phyloP scores from a whole-genome alignment of 164 flowering plant genomes.

The Vitis rupestris region DNA sequence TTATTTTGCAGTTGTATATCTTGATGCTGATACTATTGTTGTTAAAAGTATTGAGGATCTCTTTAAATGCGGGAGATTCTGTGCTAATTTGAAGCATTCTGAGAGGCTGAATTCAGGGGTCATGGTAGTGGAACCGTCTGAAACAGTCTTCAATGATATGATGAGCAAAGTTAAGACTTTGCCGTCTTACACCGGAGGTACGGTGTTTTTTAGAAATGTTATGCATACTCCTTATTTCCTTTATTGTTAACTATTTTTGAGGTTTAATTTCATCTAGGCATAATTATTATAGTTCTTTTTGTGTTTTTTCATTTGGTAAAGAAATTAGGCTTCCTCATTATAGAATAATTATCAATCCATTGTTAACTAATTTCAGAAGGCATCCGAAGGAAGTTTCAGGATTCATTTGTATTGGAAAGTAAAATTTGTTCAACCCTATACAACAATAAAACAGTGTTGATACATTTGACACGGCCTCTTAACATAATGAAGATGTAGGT shows the following conservation, averaged over 20 bases:
- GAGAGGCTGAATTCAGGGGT: conserved; percentile 98
- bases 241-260: no score
- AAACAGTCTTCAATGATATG: conserved; percentile 77
- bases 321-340: no score
- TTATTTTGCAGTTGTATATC: conserved; percentile 79
- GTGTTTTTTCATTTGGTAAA: no score
- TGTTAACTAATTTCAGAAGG: no score
- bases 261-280: no score
- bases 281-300: no score
- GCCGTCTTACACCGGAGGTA: conserved; percentile 93
- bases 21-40: conserved; percentile 99
- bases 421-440: neutral
- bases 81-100: conserved; percentile 98
- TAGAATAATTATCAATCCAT: no score
- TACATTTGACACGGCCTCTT: no score
- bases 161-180: conserved; percentile 78
- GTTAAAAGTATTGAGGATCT: conserved; percentile 87
- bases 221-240: no score
- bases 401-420: neutral
- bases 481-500: no score
- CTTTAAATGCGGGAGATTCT: conserved; percentile 87
- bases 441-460: no score
- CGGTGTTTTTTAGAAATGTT: neutral
- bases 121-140: conserved; percentile 96
- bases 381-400: no score